Evolutionary conservation across 1,284 basidiomycete genomes (phyloP), one percentile per base, ranked within the genome.

Genomic region (Cutaneotrichosporon sp.): DNA sequence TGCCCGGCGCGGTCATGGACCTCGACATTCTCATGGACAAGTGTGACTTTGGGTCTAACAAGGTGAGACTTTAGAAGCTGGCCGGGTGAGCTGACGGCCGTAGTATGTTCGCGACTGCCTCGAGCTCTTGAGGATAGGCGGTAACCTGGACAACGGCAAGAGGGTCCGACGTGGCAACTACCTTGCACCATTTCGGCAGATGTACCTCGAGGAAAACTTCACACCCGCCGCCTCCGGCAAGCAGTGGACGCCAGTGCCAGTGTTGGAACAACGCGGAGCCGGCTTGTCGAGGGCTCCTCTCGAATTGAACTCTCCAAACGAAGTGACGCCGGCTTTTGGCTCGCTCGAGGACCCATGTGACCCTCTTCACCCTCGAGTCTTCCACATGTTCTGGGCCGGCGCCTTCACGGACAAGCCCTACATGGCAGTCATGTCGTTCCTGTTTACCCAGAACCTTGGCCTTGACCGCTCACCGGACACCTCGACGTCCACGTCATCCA

Each of bases 331-430:
- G 37, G 51, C 66, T 61, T 51, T 71, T 69, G 46, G 71, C 55
- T 63, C 75, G 39, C 61, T 66, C 11, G 34, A 34, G n/a, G 71
- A 72, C 5, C 77, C 81, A 10, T 90, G 87, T 69, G 85, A 88
- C 66, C 78, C 81, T 0, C 80, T 84, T 49, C 80, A 83, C 63
- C 86, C 85, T 10, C 80, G 84, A 26, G 75, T 88, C 45, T 88
- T 87, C 75, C 87, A 90, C 75, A 87, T 88, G 81, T 89, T 88
- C 75, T 89, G 87, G 86, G 84, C 86, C 2, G 87, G 87, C 3
- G 81, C 84, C 0, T 88, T 90, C 74, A 87, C 85, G 16, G 87
- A 90, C 75, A 89, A 88, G 67, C 87, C 87, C 3, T 90, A 90
- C 75, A 79, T 85, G 58, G 84, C 86, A 3, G 77, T 88, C 50